Base-by-base conservation (phyloP, 148 eudicot genomes). In the Rheum nobile region DNA sequence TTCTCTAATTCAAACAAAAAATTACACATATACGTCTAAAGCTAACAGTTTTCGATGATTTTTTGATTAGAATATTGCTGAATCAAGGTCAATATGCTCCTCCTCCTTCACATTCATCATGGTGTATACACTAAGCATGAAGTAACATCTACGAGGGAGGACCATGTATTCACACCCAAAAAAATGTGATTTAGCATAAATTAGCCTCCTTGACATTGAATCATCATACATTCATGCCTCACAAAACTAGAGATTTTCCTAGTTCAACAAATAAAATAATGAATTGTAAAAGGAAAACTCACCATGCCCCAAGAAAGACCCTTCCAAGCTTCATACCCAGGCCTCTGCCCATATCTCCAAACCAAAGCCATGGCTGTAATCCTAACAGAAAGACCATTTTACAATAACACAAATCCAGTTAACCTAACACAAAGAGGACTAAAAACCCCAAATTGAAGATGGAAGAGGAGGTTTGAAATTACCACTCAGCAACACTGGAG, bases 261-360 rank as follows among this genome's bases (percentile, higher is more conserved):
- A 55, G 69, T 3, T 63, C 70, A 65, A 17, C 41, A 65, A 65
- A 65, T 16, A 32, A 31, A 31, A 4, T 12, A 11, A 10, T 8
- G 11, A 26, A 26, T 21, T 63, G 38, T 63, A 75, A 57, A 13
- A 42, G 38, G 46, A 57, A 17, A 74, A 82, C 93, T 89, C 74
- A 92, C 96, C 97, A 92, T 92, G 75, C 93, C 97, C 97, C 97
- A 92, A 48, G 96, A 79, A 9, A 92, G 93, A 73, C 97, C 93
- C 77, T 92, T 90, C 97, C 97, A 90, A 35, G 93, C 75, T 84
- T 90, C 89, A 84, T 79, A 81, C 8, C 97, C 97, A 42, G 93
- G 82, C 76, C 76, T 87, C 74, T 90, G 88, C 55, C 91, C 97
- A 78, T 90, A 92, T 59, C 86, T 88, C 97, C 97, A 92, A 55